A percentile compares a stretch with the other conserved stretches of the same genome.
Conservation (phyloP, 2,329 filamentous ascomycete genomes). For the Aspergillus fijiensis region DNA sequence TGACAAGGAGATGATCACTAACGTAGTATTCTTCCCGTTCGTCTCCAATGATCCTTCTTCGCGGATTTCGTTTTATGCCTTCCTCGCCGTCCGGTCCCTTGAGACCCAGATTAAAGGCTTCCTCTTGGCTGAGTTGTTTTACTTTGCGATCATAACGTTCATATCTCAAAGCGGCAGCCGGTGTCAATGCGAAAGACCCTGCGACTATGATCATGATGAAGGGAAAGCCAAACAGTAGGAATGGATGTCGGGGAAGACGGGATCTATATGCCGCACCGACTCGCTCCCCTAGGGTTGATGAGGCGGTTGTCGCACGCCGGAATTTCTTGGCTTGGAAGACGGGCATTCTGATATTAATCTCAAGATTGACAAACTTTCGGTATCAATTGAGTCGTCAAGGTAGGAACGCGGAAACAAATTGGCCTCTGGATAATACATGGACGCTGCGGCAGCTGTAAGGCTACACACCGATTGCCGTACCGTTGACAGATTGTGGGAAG, state of each 20-base stretch:
- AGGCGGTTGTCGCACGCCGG: constrained; percentile 53
- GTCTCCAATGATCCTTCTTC: constrained; percentile 42
- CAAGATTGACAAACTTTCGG: not conserved
- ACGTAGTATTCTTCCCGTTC: constrained; percentile 51
- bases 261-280: constrained; percentile 76
- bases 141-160: constrained; percentile 91
- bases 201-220: constrained; percentile 88
- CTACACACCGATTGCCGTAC: not conserved
- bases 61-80: constrained; percentile 62
- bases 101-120: constrained; percentile 75
- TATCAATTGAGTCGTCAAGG: not conserved
- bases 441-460: not conserved
- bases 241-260: constrained; percentile 74
- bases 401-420: not conserved
- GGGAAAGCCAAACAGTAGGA: constrained; percentile 88
- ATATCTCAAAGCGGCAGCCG: constrained; percentile 89
- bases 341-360: constrained; percentile 48
- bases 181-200: constrained; percentile 90
- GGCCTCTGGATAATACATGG: not conserved
- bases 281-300: constrained; percentile 60
- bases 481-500: not conserved
- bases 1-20: constrained; percentile 17
- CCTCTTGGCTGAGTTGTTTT: constrained; percentile 77
- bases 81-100: constrained; percentile 70
- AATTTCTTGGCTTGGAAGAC: constrained; percentile 71